Percentiles rank a stretch among this genome's conserved stretches.
Evolutionary conservation across 345 rosid species (phyloP).

Genomic region (Geranium rotundifolium): DNA sequence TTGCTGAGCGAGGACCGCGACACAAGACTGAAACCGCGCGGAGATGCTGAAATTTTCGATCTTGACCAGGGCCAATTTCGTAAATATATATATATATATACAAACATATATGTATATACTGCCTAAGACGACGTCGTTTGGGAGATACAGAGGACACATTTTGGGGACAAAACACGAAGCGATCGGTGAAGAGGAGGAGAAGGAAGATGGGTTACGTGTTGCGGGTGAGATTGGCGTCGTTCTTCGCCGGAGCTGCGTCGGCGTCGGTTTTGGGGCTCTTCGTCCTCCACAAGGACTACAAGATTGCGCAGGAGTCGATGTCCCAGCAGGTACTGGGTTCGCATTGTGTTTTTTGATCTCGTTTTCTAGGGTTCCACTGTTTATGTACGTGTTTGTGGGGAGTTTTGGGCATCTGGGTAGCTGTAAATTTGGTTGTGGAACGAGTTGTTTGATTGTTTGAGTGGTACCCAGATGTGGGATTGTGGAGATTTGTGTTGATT

Average conservation of each 20-base stretch:
- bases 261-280: slow-evolving; percentile 68
- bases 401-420: background rate
- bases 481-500: background rate
- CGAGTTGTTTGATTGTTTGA: background rate
- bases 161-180: background rate
- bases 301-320: slow-evolving; percentile 65
- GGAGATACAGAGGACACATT: background rate
- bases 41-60: background rate
- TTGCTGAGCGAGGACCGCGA: background rate
- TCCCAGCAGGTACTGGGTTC: slow-evolving; percentile 47
- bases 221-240: slow-evolving; percentile 87
- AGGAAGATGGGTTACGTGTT: slow-evolving; percentile 69
- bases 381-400: background rate
- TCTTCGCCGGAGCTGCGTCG: slow-evolving; percentile 82
- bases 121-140: background rate
- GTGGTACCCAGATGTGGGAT: background rate
- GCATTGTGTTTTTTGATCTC: background rate
- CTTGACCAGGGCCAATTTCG: too few relatives aligned
- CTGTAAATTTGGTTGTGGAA: background rate
- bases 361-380: slow-evolving; percentile 5
- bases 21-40: background rate
- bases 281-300: slow-evolving; percentile 76
- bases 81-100: too few relatives aligned
- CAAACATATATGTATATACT: too few relatives aligned
- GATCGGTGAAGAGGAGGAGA: slow-evolving; percentile 6